Evolutionary conservation across 805 yeast genomes (phyloP).

Genomic region (Lipomyces japonicus): DNA sequence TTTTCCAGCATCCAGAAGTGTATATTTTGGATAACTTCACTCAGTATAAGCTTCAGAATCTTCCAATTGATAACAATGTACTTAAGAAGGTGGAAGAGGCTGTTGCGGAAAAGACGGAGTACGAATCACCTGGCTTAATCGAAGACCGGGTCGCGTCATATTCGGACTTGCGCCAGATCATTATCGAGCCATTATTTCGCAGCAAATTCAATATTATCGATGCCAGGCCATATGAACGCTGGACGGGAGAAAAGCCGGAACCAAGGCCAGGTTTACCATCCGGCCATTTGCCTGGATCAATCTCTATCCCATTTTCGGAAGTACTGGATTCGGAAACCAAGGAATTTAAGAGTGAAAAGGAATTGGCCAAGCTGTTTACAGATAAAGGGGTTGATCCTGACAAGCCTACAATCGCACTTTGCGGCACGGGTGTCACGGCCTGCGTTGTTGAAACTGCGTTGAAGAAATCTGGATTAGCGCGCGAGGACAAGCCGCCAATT

Average conservation of each 20-base stretch:
- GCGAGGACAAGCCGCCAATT: constrained; percentile 46
- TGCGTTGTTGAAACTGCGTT: constrained; percentile 77
- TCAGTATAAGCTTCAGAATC: constrained; percentile 47
- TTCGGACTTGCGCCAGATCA: constrained; percentile 63
- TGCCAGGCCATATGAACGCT: constrained; percentile 75
- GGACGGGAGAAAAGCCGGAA: constrained; percentile 76
- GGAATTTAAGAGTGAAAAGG: constrained; percentile 47
- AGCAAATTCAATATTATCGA: constrained; percentile 52
- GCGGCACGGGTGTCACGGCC: constrained; percentile 97
- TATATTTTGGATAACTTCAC: constrained; percentile 67
- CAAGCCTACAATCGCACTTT: constrained; percentile 77
- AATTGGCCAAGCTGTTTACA: constrained; percentile 48
- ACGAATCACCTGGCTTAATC: constrained; percentile 37
- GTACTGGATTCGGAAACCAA: constrained; percentile 50
- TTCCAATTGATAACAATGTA: constrained; percentile 44
- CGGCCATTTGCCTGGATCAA: constrained; percentile 84
- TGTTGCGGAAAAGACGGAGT: constrained; percentile 25
- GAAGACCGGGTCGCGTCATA: constrained; percentile 56
- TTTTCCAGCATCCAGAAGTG: constrained; percentile 72
- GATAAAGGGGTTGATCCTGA: constrained; percentile 41
- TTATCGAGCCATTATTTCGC: constrained; percentile 34
- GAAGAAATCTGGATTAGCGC: constrained; percentile 42
- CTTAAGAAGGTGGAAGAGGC: constrained; percentile 13
- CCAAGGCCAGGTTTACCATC: constrained; percentile 84
- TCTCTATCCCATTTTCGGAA: constrained; percentile 67